phyloP scores from a whole-genome alignment of 1,284 basidiomycete genomes.

The Ceratobasidium theobromae region DNA sequence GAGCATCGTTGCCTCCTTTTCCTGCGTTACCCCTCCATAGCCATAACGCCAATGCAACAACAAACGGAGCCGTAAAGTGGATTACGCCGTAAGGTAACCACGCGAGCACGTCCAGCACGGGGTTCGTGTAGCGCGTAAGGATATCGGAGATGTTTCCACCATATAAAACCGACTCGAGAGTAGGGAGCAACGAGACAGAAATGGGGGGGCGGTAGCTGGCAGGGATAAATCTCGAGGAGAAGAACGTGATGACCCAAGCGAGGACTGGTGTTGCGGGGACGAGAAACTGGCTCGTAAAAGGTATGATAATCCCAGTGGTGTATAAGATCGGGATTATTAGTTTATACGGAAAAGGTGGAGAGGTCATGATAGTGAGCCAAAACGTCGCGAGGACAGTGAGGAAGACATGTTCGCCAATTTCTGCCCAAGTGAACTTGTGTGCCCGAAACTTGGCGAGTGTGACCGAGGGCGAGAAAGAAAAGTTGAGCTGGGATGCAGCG shows the following conservation, averaged over 20 bases:
- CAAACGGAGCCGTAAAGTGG: conserved; percentile 84
- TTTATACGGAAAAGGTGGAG: conserved; percentile 72
- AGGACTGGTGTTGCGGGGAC: conserved; percentile 83
- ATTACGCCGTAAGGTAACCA: conserved; percentile 96
- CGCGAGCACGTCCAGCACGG: conserved; percentile 86
- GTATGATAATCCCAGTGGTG: conserved; percentile 64
- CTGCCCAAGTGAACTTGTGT: conserved; percentile 55
- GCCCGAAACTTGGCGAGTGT: conserved; percentile 64
- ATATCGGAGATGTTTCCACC: conserved; percentile 97
- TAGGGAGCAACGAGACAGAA: conserved; percentile 90
- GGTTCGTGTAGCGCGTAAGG: conserved; percentile 90
- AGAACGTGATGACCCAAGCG: conserved; percentile 83
- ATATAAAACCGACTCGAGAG: conserved; percentile 91
- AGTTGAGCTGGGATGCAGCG: conserved; percentile 19
- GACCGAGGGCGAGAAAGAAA: conserved; percentile 58
- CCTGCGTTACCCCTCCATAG: conserved; percentile 61
- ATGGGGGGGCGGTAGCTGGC: conserved; percentile 72
- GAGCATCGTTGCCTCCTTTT: conserved; percentile 55
- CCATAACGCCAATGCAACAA: conserved; percentile 77
- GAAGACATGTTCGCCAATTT: conserved; percentile 63
- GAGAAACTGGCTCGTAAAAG: conserved; percentile 90
- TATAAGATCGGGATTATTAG: conserved; percentile 79
- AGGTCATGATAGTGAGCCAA: conserved; percentile 77
- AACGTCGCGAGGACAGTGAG: conserved; percentile 64
- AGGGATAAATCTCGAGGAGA: conserved; percentile 84